These are phyloP conservation scores for Teunomyces atbi DNA, from an alignment of 805 yeast genomes.

Conservation along the genomic window DNA sequence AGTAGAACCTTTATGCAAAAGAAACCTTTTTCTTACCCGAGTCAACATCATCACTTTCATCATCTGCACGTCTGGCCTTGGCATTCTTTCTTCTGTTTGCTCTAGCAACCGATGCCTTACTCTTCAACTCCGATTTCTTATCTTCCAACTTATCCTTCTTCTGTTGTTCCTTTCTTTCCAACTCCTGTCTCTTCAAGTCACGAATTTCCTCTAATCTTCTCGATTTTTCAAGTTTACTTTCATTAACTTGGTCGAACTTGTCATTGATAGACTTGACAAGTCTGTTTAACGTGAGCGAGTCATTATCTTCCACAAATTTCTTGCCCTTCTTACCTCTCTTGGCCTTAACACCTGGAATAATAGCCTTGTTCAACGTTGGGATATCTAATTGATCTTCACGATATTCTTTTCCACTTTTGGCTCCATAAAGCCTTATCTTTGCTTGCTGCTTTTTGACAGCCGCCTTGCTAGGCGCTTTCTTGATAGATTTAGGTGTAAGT, in stretches of 20 bases:
- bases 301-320: slow-evolving; percentile 71
- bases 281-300: slow-evolving; percentile 59
- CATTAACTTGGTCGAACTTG: slow-evolving; percentile 71
- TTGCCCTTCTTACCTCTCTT: slow-evolving; percentile 87
- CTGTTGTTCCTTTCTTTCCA: slow-evolving; percentile 76
- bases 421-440: slow-evolving; percentile 65
- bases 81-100: slow-evolving; percentile 62
- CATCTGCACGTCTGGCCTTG: slow-evolving; percentile 28
- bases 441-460: slow-evolving; percentile 66
- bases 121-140: slow-evolving; percentile 74
- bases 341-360: slow-evolving; percentile 77
- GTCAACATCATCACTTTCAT: slow-evolving; percentile 16
- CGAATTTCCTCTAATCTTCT: slow-evolving; percentile 87
- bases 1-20: slow-evolving; percentile 26
- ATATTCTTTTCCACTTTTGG: slow-evolving; percentile 54
- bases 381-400: slow-evolving; percentile 77
- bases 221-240: slow-evolving; percentile 87
- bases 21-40: slow-evolving; percentile 34
- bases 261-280: slow-evolving; percentile 81
- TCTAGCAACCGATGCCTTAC: slow-evolving; percentile 70
- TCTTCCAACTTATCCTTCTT: slow-evolving; percentile 68
- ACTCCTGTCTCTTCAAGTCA: slow-evolving; percentile 80
- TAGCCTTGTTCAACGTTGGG: slow-evolving; percentile 78
- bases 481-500: slow-evolving; percentile 56
- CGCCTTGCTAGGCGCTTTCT: slow-evolving; percentile 47